phyloP scores from a whole-genome alignment of 805 yeast species.

The Kluyveromyces lactis region DNA sequence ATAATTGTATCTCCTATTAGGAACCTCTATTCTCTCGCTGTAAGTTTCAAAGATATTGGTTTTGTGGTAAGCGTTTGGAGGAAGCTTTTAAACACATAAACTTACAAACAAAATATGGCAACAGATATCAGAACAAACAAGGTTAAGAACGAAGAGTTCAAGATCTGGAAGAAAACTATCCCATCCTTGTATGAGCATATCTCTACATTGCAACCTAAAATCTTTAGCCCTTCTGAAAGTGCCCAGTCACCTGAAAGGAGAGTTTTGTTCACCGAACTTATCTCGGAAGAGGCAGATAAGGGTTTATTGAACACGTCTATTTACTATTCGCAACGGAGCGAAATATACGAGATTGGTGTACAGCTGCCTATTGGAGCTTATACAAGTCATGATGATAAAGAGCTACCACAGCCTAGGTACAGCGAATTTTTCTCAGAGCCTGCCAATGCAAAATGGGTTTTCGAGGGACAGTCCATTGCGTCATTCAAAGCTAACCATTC shows the following conservation, averaged over 20 bases:
- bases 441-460: constrained; percentile 19
- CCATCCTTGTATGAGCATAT: constrained; percentile 55
- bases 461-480: constrained; percentile 24
- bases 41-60: too few relatives aligned
- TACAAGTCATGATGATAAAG: constrained; percentile 9
- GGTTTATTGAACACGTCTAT: constrained; percentile 20
- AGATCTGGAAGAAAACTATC: constrained; percentile 76
- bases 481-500: constrained; percentile 30
- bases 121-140: constrained; percentile 30
- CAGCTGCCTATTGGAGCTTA: constrained; percentile 23
- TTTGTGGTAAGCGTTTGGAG: too few relatives aligned
- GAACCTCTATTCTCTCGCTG: too few relatives aligned
- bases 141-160: constrained; percentile 65
- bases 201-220: constrained; percentile 31
- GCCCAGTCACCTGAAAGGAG: constrained; percentile 17
- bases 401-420: constrained; percentile 43
- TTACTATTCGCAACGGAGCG: constrained; percentile 26
- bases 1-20: too few relatives aligned
- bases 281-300: constrained; percentile 25
- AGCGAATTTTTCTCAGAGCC: constrained; percentile 63
- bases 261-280: constrained; percentile 21
- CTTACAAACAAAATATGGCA: neutral
- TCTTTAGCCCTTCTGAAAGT: constrained; percentile 26
- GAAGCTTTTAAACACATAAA: too few relatives aligned
- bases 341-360: constrained; percentile 25